Conservation (phyloP, 352 stramenopile genomes). For the Globisporangium acanthophoron region DNA sequence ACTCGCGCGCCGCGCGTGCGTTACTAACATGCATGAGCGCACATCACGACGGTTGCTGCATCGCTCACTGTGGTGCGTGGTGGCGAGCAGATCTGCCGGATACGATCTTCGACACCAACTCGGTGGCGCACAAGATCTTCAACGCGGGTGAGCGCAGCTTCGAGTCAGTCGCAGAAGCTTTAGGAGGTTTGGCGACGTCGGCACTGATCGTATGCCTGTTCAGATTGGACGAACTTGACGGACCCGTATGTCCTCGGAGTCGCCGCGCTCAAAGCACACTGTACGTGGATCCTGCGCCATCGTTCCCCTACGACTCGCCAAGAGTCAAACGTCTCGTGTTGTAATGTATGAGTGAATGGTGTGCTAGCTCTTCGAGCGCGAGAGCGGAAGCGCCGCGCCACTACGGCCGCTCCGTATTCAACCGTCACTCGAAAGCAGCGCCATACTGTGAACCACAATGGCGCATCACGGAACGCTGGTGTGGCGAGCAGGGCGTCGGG, state of each 20-base stretch:
- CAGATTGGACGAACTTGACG: constrained; percentile 25
- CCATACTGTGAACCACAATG: background rate
- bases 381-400: background rate
- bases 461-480: background rate
- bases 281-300: constrained; percentile 19
- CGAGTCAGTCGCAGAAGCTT: background rate
- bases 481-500: too few species aligned
- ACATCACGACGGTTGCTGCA: background rate
- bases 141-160: constrained; percentile 27
- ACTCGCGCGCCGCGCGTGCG: constrained; percentile 44
- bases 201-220: background rate
- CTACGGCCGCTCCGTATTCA: background rate
- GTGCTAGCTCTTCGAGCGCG: background rate
- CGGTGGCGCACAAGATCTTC: constrained; percentile 67
- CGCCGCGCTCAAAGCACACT: constrained; percentile 34
- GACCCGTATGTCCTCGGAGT: constrained; percentile 52
- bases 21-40: background rate
- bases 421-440: background rate
- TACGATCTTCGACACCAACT: constrained; percentile 44
- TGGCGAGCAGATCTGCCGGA: constrained; percentile 39
- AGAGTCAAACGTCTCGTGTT: background rate
- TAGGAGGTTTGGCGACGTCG: background rate
- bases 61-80: background rate
- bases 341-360: constrained; percentile 3
- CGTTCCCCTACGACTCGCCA: background rate